These are phyloP conservation scores for Hanseniaspora sp. DNA, from an alignment of 1,139 yeast genomes.

Conservation along the genomic window DNA sequence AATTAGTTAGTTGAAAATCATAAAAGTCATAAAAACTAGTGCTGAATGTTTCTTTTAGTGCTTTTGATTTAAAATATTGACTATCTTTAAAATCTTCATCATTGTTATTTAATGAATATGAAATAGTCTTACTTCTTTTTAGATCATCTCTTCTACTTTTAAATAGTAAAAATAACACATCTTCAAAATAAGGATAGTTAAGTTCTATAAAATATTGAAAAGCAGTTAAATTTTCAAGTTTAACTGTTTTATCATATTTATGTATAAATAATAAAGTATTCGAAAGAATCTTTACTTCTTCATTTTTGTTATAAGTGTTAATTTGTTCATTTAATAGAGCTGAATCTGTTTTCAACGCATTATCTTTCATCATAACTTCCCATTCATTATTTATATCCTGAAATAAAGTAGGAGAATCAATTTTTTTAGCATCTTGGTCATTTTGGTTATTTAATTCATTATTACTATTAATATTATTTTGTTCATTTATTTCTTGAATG, in stretches of 20 bases:
- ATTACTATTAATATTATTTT: not conserved
- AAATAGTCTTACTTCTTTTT: not conserved
- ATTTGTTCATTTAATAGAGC: not conserved
- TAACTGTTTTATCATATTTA: not conserved
- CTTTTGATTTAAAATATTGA: not conserved
- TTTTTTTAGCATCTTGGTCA: not conserved
- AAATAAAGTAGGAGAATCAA: not conserved
- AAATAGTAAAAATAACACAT: not conserved
- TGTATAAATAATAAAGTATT: not conserved
- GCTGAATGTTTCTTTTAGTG: not conserved
- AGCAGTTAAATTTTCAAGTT: not conserved
- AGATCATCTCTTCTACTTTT: not conserved
- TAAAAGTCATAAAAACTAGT: conserved; percentile 1
- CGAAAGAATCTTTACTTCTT: not conserved
- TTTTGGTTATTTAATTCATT: not conserved
- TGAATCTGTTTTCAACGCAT: not conserved
- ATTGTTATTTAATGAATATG: not conserved
- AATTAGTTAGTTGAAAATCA: not conserved
- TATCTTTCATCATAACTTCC: not conserved
- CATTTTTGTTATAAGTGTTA: not conserved
- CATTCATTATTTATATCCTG: not conserved
- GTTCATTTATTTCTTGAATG: not conserved
- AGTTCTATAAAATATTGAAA: not conserved
- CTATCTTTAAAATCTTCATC: not conserved
- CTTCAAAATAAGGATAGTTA: conserved; percentile 3